Base-by-base conservation (phyloP, 192 early-diverging fungal genomes). In the Coemansia sp. region DNA sequence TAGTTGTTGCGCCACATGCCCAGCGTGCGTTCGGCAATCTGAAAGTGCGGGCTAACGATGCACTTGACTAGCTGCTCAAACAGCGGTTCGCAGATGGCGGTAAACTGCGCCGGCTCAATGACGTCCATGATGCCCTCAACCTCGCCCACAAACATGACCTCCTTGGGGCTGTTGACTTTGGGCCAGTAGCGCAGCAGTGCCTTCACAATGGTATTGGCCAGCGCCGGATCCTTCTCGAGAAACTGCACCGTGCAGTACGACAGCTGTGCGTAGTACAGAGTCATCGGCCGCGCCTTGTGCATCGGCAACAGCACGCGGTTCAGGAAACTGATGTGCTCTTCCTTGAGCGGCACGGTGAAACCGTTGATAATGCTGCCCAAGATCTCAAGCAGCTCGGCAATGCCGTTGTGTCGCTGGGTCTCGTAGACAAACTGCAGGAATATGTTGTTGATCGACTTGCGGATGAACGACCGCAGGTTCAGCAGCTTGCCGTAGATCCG, bases 321-420 rank as follows among this genome's bases (percentile, higher is more conserved):
- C 45, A 99, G 66, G 74, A 99, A 99, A 22, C 86, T 87, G 75
- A 95, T 93, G 80, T 99, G 97, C 79, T 99, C 97, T 49, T 98
- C 93, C 70, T 99, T 99, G 32, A 99, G 80, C 35, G 97, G 97
- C 21, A 97, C 79, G 1, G 97, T 95, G 67, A 99, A 99, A 15
- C 97, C 97, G 69, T 99, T 99, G 78, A 99, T 99, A 60, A 99
- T 99, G 79, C 97, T 99, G 58, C 97, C 97, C 21, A 99, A 79
- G 60, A 99, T 99, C 72, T 99, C 97, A 15, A 99, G 69, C 47
- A 99, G 75, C 73, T 99, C 97, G 4, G 97, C 94, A 57, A 99
- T 92, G 29, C 97, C 97, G 66, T 97, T 98, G 76, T 98, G 96
- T 27, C 88, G 63, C 58, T 97, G 95, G 44, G 84, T 87, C 67